These are phyloP conservation scores for Fusarium pseudocircinatum DNA, from an alignment of 2,329 filamentous ascomycete genomes.

Conservation along the genomic window DNA sequence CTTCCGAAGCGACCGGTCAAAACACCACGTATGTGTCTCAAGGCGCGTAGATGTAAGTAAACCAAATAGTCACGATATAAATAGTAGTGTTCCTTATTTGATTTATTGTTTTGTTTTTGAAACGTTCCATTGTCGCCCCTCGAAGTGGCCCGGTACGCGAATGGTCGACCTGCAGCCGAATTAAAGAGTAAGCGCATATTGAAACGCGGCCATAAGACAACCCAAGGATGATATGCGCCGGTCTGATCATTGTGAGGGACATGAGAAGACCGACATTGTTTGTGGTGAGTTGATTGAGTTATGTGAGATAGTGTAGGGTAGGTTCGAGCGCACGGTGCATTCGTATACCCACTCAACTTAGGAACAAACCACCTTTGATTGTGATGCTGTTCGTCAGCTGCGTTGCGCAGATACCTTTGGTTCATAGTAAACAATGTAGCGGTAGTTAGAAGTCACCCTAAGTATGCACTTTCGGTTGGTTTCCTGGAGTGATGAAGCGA, in stretches of 20 bases:
- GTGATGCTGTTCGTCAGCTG: not conserved
- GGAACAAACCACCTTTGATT: not conserved
- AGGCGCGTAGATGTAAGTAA: conserved; percentile 17
- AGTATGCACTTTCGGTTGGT: not conserved
- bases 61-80: not conserved
- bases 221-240: not conserved
- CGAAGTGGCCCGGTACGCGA: not conserved
- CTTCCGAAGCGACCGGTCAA: conserved; percentile 21
- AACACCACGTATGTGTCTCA: not conserved
- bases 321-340: not conserved
- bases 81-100: not conserved
- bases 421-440: not conserved
- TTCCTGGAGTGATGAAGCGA: not conserved
- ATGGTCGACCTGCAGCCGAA: not conserved
- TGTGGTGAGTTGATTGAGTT: not conserved
- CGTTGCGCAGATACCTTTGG: not conserved
- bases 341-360: not conserved
- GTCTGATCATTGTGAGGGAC: not conserved
- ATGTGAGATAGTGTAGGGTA: not conserved
- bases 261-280: not conserved
- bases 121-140: not conserved
- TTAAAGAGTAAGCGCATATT: conserved; percentile 14
- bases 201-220: conserved; percentile 9
- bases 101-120: not conserved
- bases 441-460: not conserved